Conservation (phyloP, 2,329 filamentous ascomycete species). For the Neurospora sp. region DNA sequence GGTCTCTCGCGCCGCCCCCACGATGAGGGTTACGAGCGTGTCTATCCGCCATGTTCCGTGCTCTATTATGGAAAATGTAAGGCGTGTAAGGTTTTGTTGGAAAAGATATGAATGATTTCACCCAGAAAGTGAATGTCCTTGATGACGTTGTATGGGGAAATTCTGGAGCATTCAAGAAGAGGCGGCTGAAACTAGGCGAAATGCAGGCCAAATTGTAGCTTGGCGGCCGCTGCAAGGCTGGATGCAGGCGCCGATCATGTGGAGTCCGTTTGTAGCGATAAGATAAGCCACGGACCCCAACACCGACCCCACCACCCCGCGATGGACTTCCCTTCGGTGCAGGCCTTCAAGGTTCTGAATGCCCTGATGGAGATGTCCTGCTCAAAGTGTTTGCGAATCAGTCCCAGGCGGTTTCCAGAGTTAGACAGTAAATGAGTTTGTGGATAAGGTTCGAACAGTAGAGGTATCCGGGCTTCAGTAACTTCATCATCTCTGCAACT, state of each 20-base stretch:
- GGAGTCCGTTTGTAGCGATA: neutral
- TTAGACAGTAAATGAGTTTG: neutral
- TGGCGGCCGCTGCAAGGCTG: neutral
- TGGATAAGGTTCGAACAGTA: no score
- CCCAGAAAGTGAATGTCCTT: neutral
- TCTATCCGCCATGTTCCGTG: neutral
- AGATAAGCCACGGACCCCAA: neutral
- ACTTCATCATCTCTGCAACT: no score
- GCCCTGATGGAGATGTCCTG: neutral
- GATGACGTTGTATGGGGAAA: neutral
- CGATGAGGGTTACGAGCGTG: slow-evolving; percentile 4
- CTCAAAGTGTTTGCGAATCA: neutral
- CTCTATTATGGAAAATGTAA: neutral
- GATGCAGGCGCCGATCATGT: neutral
- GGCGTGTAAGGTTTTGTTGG: neutral
- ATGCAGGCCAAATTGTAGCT: neutral
- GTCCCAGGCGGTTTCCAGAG: neutral
- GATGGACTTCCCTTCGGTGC: neutral
- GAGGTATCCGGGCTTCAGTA: no score
- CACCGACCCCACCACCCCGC: neutral
- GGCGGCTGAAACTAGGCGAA: neutral
- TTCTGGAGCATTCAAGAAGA: neutral
- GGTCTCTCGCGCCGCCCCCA: slow-evolving; percentile 19
- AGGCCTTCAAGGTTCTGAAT: neutral
- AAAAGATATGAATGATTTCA: neutral